Evolutionary conservation across 352 stramenopile species (phyloP).

Genomic region (Phytophthora citricola): DNA sequence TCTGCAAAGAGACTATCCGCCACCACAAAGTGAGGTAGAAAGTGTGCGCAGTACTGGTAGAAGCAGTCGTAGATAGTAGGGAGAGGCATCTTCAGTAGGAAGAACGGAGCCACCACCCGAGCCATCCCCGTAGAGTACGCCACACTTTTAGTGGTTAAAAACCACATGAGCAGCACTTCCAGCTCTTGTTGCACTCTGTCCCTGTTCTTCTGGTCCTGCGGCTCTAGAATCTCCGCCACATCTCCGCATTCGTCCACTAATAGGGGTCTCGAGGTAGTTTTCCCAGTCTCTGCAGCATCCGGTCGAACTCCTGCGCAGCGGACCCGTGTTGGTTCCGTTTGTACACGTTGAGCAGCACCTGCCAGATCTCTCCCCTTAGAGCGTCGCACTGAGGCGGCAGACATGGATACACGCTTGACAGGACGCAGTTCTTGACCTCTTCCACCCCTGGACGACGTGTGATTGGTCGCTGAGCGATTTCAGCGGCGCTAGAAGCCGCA

Average conservation of each 20-base stretch:
- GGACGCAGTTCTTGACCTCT: constrained; percentile 69
- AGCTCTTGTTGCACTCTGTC: constrained; percentile 63
- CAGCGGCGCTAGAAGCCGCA: constrained; percentile 7
- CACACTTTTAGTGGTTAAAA: constrained; percentile 83
- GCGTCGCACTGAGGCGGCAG: constrained; percentile 57
- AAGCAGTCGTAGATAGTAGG: constrained; percentile 88
- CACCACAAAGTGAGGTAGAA: constrained; percentile 76
- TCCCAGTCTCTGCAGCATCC: constrained; percentile 65
- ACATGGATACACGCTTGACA: constrained; percentile 53
- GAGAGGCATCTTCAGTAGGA: constrained; percentile 72
- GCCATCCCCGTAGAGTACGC: constrained; percentile 79
- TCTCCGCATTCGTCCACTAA: constrained; percentile 63
- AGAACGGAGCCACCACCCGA: constrained; percentile 76
- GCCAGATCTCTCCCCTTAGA: constrained; percentile 79
- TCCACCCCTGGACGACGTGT: constrained; percentile 80
- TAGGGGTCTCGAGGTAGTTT: constrained; percentile 70
- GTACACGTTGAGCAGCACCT: constrained; percentile 84
- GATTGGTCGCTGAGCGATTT: constrained; percentile 47
- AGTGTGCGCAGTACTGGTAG: constrained; percentile 83
- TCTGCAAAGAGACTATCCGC: constrained; percentile 44
- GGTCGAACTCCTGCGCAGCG: constrained; percentile 75
- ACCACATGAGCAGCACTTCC: constrained; percentile 83
- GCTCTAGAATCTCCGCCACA: constrained; percentile 48
- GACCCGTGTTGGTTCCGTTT: constrained; percentile 79
- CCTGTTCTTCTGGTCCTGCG: constrained; percentile 22